These are phyloP conservation scores for Arthroderma sp. DNA, from an alignment of 2,329 filamentous ascomycete species.

Conservation along the genomic window DNA sequence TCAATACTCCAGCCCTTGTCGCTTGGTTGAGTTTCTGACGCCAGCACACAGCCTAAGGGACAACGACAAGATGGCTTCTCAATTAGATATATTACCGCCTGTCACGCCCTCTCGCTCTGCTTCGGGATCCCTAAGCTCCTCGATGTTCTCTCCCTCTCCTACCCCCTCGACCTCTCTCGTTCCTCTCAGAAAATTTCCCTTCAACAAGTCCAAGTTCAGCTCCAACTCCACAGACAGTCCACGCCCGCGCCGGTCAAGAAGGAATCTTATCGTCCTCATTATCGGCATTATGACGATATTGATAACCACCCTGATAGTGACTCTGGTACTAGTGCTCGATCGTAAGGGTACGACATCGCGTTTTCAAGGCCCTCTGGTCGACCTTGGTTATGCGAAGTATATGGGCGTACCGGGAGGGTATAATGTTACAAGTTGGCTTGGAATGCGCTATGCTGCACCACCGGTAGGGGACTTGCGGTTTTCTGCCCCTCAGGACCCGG, in stretches of 20 bases:
- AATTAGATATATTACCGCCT: background rate
- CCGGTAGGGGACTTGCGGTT: constrained; percentile 12
- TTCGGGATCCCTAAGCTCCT: background rate
- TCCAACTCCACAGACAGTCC: background rate
- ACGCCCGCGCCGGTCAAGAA: background rate
- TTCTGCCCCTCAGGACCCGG: constrained; percentile 41
- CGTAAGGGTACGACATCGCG: background rate
- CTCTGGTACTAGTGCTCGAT: background rate
- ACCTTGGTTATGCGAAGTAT: constrained; percentile 57
- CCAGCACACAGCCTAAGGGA: background rate
- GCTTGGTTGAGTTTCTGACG: background rate
- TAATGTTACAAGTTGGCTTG: constrained; percentile 14
- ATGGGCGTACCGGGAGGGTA: constrained; percentile 43
- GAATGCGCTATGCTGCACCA: constrained; percentile 13
- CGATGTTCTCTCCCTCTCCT: background rate
- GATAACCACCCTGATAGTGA: background rate
- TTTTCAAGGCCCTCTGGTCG: constrained; percentile 33
- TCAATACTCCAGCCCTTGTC: background rate
- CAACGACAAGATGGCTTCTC: background rate
- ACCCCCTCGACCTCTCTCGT: background rate
- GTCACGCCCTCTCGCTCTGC: background rate
- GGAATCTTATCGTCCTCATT: background rate
- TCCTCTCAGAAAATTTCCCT: background rate
- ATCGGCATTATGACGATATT: background rate
- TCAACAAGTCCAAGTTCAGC: background rate